Evolutionary conservation across 2,329 filamentous ascomycete species (phyloP).

Genomic region (Chrysoporthe austroafricana): DNA sequence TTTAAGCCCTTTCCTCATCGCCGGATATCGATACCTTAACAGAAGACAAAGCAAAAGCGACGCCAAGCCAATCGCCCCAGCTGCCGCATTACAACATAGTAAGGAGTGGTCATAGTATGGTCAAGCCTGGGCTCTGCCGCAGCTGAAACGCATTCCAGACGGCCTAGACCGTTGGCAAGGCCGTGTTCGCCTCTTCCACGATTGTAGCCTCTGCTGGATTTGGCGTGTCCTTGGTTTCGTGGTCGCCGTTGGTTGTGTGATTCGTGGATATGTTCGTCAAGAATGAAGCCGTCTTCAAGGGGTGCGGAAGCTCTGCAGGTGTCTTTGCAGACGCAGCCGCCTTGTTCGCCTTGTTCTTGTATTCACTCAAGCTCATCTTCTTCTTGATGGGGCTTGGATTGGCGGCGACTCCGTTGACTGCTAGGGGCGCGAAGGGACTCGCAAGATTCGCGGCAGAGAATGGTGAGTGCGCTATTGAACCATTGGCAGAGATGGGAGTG

Average conservation of each 20-base stretch:
- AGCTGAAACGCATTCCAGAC: background rate
- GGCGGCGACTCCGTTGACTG: constrained; percentile 48
- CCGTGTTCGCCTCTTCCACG: constrained; percentile 5
- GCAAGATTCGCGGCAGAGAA: constrained; percentile 46
- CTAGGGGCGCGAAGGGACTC: constrained; percentile 47
- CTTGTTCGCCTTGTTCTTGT: constrained; percentile 63
- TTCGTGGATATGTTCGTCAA: constrained; percentile 31
- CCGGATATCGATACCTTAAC: constrained; percentile 18
- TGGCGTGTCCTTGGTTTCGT: constrained; percentile 8
- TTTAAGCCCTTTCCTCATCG: constrained; percentile 22
- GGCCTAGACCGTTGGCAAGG: background rate
- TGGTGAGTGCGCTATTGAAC: constrained; percentile 54
- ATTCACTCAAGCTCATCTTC: constrained; percentile 69
- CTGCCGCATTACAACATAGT: constrained; percentile 24
- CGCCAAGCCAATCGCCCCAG: constrained; percentile 11
- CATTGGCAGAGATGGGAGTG: constrained; percentile 53
- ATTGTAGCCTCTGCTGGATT: background rate
- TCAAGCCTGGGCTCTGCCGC: background rate
- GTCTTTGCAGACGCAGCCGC: constrained; percentile 42
- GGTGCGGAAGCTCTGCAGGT: constrained; percentile 38
- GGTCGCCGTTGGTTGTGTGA: constrained; percentile 35
- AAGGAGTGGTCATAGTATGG: constrained; percentile 2
- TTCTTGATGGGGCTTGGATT: constrained; percentile 67
- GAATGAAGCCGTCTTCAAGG: constrained; percentile 44
- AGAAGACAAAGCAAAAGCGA: constrained; percentile 23